These are phyloP conservation scores for Chlorella sp. DNA, from an alignment of 139 green algal genomes.

Conservation along the genomic window DNA sequence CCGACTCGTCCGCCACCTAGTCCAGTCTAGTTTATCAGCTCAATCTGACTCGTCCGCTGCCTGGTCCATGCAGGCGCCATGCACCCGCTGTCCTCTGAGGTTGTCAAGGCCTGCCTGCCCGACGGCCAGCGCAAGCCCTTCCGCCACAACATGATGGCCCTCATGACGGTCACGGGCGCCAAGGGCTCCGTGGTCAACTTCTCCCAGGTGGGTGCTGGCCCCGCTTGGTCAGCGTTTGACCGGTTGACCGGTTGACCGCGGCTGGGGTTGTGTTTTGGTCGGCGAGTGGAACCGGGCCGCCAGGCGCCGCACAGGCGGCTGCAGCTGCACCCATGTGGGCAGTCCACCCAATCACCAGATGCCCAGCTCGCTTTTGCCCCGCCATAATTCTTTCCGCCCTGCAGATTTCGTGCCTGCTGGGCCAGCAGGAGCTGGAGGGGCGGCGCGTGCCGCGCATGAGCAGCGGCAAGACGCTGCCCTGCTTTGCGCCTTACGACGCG, in stretches of 20 bases:
- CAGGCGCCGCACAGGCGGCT: no score
- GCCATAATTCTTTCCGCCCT: no score
- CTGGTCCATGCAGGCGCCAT: conserved; percentile 67
- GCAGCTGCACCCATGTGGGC: no score
- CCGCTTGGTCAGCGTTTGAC: not conserved
- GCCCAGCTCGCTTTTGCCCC: no score
- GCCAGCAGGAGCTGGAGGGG: conserved; percentile 98
- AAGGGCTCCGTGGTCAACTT: conserved; percentile 98
- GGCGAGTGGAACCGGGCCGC: no score
- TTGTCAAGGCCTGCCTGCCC: conserved; percentile 89
- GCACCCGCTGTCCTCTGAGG: conserved; percentile 82
- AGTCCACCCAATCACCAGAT: no score
- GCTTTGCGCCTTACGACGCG: conserved; percentile 92
- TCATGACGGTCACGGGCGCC: conserved; percentile 95
- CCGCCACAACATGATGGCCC: conserved; percentile 90
- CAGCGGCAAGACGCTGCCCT: conserved; percentile 95
- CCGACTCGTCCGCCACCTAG: no score
- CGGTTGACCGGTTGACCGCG: no score
- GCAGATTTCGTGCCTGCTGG: conserved; percentile 90
- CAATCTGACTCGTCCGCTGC: not conserved
- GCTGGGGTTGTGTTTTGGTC: no score
- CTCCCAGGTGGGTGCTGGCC: conserved; percentile 66
- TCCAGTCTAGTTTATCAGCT: no score
- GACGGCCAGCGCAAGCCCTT: conserved; percentile 80
- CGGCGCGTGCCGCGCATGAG: conserved; percentile 92